Evolutionary conservation across 2,329 filamentous ascomycete species (phyloP).

Genomic region (Clarireedia homoeocarpa): DNA sequence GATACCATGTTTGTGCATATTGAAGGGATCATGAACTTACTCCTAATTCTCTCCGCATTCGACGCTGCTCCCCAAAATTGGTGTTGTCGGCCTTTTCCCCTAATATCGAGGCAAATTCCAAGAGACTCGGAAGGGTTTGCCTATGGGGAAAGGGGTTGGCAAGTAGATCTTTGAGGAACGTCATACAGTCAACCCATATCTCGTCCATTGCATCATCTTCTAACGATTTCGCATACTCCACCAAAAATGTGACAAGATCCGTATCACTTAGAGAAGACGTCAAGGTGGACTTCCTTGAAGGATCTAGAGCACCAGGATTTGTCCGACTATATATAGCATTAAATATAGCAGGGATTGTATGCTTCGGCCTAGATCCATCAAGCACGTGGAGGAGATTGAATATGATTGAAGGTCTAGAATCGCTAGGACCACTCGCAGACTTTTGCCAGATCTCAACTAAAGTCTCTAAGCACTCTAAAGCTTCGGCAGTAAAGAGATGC

Average conservation of each 20-base stretch:
- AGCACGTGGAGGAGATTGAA: conserved; percentile 85
- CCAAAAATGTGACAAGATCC: conserved; percentile 80
- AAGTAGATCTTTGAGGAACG: conserved; percentile 82
- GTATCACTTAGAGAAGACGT: conserved; percentile 77
- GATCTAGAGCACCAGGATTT: conserved; percentile 72
- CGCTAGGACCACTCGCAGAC: conserved; percentile 38
- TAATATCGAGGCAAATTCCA: conserved; percentile 83
- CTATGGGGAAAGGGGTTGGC: conserved; percentile 92
- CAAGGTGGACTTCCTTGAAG: conserved; percentile 75
- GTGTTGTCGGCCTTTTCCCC: conserved; percentile 97
- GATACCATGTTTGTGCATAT: not conserved
- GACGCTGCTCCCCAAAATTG: conserved; percentile 88
- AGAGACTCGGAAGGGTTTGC: conserved; percentile 75
- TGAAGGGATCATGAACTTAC: conserved; percentile 43
- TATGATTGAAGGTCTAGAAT: conserved; percentile 53
- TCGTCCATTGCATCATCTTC: conserved; percentile 98
- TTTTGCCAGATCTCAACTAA: conserved; percentile 76
- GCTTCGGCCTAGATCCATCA: conserved; percentile 82
- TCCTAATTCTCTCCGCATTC: conserved; percentile 83
- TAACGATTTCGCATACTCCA: conserved; percentile 80
- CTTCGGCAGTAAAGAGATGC: conserved; percentile 86
- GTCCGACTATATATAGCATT: conserved; percentile 94
- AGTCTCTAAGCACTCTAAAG: conserved; percentile 88
- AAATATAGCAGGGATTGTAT: conserved; percentile 88
- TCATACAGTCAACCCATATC: conserved; percentile 91